Evolutionary conservation across 306 rosid genomes (phyloP), one percentile per base, ranked within the genome.

Genomic region (Trichosanthes cucumerina): DNA sequence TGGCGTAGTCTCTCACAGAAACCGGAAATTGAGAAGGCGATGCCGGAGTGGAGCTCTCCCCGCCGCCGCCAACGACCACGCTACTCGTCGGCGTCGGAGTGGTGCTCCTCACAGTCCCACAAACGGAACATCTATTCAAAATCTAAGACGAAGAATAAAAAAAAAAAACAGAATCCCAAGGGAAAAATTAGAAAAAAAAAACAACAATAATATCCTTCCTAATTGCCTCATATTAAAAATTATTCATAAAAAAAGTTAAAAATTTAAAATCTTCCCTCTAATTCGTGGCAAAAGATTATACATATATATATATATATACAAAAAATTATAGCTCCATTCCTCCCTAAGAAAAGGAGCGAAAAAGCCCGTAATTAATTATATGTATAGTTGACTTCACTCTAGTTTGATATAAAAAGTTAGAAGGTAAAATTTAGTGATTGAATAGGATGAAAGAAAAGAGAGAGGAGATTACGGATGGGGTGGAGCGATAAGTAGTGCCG

Each of bases 401-500:
- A 4, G 12, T 3, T 46, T 11, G 5, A 15, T 3, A 1, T 50
- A 4, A 4, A 53, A 53, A 53, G 23, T 53, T 53, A 19, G 24
- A 19, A n/a, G 0, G 26, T 54, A 54, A 8, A n/a, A 7, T 54
- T 53, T 54, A 6, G 26, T 54, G 6, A 4, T 5, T 53, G 28
- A 54, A 54, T 5, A 23, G 16, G 65, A 26, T 54, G 15, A 46
- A 1, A 21, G 7, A 36, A 39, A 9, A 65, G 41, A 18, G 9
- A 62, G 26, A 15, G 12, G 23, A 1, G 9, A 3, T 13, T 23
- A 34, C 50, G 18, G 44, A 24, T 23, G 43, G 0, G 50, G 79
- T n/a, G 59, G 89, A 69, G 66, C 83, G 89, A 68, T 77, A 79
- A 64, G 93, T 85, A 81, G 89, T 84, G 70, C 89, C 93, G 76